A percentile compares a stretch with the other conserved stretches of the same genome.
These are phyloP conservation scores for Exophiala oligosperma DNA, from an alignment of 2,329 filamentous ascomycete genomes.

Conservation along the genomic window DNA sequence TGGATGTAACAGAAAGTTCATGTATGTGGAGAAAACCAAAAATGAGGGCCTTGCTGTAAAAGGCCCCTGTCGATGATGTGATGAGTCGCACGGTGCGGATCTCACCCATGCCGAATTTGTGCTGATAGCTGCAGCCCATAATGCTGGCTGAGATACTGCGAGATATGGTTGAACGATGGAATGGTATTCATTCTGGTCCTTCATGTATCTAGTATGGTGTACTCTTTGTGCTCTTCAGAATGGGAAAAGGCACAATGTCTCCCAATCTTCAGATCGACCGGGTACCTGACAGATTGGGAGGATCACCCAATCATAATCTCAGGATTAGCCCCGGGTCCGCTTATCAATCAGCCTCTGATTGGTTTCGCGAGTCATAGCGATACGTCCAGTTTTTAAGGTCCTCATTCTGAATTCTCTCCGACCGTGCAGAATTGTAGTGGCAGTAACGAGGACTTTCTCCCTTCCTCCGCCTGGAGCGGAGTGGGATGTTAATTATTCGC, in stretches of 20 bases:
- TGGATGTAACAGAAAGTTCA: neutral
- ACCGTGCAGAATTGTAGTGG: neutral
- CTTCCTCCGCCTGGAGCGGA: too few species aligned
- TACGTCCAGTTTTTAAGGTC: conserved; percentile 6
- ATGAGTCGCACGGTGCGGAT: too few species aligned
- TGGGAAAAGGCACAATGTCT: too few species aligned
- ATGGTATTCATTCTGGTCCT: too few species aligned
- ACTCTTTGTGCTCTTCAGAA: neutral
- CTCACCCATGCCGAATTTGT: too few species aligned
- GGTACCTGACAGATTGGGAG: neutral
- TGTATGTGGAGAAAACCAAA: conserved; percentile 2
- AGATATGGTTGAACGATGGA: too few species aligned
- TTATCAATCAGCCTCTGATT: conserved; percentile 1
- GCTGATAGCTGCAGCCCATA: too few species aligned
- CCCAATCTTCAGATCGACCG: neutral
- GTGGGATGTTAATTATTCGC: too few species aligned
- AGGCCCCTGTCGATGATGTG: neutral
- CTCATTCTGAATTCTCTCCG: conserved; percentile 4
- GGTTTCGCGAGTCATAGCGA: neutral
- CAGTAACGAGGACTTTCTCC: neutral
- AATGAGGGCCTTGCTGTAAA: conserved; percentile 21
- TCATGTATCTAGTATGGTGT: neutral
- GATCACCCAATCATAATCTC: neutral
- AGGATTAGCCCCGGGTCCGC: neutral
- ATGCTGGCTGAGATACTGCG: too few species aligned